phyloP scores from a whole-genome alignment of 305 asterid genomes.

The Nicotiana rustica region DNA sequence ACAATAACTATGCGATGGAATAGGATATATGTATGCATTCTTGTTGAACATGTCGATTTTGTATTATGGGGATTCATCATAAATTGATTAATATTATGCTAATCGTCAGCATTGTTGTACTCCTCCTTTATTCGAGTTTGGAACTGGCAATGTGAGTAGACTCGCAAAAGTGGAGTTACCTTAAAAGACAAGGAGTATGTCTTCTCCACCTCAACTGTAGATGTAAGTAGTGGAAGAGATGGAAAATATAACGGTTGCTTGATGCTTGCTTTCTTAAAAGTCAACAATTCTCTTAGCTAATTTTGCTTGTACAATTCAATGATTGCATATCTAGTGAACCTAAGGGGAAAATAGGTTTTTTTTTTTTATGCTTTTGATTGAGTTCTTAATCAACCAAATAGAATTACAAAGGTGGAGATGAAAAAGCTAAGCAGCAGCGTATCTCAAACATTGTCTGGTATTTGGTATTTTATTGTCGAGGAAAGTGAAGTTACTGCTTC shows the following conservation, averaged over 20 bases:
- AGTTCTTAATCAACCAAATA: constrained; percentile 10
- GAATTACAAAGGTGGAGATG: background rate
- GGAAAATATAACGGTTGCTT: too few species aligned
- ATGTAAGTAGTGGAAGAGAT: too few species aligned
- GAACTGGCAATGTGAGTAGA: background rate
- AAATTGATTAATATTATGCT: background rate
- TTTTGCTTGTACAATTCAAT: constrained; percentile 22
- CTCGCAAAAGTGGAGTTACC: too few species aligned
- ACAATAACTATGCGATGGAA: background rate
- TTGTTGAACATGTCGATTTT: background rate
- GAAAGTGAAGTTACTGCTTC: constrained; percentile 76
- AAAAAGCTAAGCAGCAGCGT: background rate
- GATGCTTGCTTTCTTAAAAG: background rate
- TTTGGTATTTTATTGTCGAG: constrained; percentile 56
- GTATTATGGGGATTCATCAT: background rate
- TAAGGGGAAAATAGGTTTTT: constrained; percentile 1
- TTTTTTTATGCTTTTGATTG: background rate
- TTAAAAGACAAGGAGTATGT: too few species aligned
- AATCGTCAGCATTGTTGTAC: too few species aligned
- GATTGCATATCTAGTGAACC: constrained; percentile 1
- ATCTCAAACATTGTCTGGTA: constrained; percentile 55
- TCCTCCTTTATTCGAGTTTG: background rate
- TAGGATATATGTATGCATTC: background rate
- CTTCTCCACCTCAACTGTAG: too few species aligned
- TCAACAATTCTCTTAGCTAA: constrained; percentile 3